phyloP scores from a whole-genome alignment of 495 filamentous ascomycete species.

The Hypomontagnella monticulosa region DNA sequence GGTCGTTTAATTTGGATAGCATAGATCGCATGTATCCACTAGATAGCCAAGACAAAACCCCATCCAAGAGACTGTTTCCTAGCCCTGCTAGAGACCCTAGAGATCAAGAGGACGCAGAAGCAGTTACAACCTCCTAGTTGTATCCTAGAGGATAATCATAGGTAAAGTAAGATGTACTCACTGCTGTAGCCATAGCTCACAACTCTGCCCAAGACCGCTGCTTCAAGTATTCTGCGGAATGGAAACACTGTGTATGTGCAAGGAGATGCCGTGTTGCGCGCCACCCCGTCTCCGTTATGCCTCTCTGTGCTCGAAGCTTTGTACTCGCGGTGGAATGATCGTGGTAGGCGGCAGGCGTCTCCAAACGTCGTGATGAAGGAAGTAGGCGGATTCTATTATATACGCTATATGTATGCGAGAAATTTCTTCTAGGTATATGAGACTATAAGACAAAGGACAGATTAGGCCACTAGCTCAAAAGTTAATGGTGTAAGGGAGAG shows the following conservation, averaged over 20 bases:
- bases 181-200: conserved; percentile 37
- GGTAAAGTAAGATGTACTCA: conserved; percentile 4
- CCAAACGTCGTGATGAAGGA: conserved; percentile 4
- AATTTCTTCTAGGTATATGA: conserved; percentile 20
- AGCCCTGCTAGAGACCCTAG: no score
- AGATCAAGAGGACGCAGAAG: neutral
- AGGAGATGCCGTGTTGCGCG: conserved; percentile 9
- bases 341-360: conserved; percentile 11
- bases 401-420: conserved; percentile 32
- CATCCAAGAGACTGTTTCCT: neutral
- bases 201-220: neutral
- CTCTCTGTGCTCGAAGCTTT: neutral
- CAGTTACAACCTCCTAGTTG: no score
- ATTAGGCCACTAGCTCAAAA: conserved; percentile 19
- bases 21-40: neutral
- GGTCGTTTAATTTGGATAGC: neutral
- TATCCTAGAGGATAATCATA: neutral
- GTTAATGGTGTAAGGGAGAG: conserved; percentile 3
- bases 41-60: neutral
- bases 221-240: neutral
- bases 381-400: conserved; percentile 31
- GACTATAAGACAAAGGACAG: conserved; percentile 26
- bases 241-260: conserved; percentile 1
- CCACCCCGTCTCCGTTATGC: conserved; percentile 8
- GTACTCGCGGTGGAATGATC: conserved; percentile 6